Percentiles rank a stretch among this genome's conserved stretches.
Conservation (phyloP, 163 green algal genomes). For the Scenedesmus sp. region DNA sequence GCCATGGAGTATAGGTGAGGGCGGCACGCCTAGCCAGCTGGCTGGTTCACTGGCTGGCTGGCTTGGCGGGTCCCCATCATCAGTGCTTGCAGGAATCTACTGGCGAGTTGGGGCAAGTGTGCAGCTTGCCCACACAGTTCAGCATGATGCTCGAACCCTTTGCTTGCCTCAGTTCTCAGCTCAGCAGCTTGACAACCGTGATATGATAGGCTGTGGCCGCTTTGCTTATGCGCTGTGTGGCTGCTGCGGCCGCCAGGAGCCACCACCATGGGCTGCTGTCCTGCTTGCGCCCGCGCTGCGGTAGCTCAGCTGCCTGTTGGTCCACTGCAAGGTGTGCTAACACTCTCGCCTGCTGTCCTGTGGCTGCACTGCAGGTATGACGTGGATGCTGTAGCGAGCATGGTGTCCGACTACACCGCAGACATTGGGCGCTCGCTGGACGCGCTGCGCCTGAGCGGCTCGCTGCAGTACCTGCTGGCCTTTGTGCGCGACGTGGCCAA, state of each 20-base stretch:
- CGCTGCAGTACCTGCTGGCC: constrained; percentile 33
- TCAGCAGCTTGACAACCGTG: no score
- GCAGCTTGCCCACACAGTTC: neutral
- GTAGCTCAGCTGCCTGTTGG: neutral
- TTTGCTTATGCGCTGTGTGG: neutral
- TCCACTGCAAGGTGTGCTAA: neutral
- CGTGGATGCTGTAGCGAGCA: neutral
- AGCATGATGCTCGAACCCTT: neutral
- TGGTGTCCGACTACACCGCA: constrained; percentile 10
- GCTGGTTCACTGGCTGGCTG: neutral
- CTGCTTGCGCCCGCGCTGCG: no score
- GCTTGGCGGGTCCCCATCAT: neutral
- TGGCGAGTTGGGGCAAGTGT: neutral
- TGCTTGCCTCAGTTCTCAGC: no score
- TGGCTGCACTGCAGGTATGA: constrained; percentile 27
- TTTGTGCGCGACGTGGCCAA: constrained; percentile 50
- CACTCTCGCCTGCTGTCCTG: neutral
- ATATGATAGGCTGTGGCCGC: no score
- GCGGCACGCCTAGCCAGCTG: neutral
- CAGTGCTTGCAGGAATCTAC: neutral
- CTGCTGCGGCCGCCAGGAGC: neutral
- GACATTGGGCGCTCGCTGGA: constrained; percentile 11
- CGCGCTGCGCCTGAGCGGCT: neutral
- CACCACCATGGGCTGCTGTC: neutral
- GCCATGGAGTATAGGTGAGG: constrained; percentile 47